phyloP scores from a whole-genome alignment of 129 eudicot species.

The Chrysanthemum lavandulifolium region DNA sequence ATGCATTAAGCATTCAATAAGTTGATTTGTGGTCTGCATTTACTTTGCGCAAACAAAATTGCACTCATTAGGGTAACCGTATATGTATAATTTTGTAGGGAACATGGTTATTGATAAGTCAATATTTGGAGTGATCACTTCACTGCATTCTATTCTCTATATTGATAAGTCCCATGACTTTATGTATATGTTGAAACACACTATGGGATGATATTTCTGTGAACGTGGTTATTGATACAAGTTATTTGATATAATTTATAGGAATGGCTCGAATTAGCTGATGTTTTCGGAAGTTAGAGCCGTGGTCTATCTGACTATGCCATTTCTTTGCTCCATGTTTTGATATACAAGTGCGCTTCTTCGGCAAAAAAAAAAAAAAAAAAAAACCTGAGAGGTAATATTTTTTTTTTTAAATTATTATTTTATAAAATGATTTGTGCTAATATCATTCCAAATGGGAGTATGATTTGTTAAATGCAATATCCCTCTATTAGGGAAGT shows the following conservation, averaged over 20 bases:
- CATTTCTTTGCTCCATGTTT: constrained; percentile 70
- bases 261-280: constrained; percentile 91
- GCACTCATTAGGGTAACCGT: too few species aligned
- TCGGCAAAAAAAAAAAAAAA: constrained; percentile 48
- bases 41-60: too few species aligned
- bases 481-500: constrained; percentile 5
- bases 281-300: constrained; percentile 89
- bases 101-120: too few species aligned
- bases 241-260: constrained; percentile 26
- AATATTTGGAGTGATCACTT: too few species aligned
- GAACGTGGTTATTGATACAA: constrained; percentile 14
- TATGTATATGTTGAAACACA: background rate
- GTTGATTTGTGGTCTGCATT: too few species aligned
- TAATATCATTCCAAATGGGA: constrained; percentile 16
- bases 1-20: too few species aligned
- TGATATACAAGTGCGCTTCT: constrained; percentile 73
- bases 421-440: background rate
- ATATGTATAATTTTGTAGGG: too few species aligned
- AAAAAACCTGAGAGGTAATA: too few species aligned
- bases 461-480: constrained; percentile 96
- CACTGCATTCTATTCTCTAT: too few species aligned
- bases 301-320: constrained; percentile 75
- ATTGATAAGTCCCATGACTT: background rate
- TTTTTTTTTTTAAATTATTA: too few species aligned
- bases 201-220: background rate